Evolutionary conservation across 805 yeast species (phyloP), one percentile per base, ranked within the genome.

Genomic region (Teunomyces kruisii): DNA sequence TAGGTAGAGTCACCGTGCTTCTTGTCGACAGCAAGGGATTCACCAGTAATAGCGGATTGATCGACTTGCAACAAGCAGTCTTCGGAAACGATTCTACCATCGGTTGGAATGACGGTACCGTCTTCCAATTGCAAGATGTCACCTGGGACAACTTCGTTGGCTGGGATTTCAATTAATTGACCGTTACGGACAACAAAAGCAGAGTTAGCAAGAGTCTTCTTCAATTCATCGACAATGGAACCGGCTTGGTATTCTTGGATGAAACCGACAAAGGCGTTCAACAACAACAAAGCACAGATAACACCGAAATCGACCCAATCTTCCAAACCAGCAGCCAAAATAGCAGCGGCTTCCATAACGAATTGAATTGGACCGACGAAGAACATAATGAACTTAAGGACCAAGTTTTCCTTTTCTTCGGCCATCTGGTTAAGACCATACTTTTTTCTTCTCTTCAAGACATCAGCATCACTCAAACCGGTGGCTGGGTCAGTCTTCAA

Each of bases 251-350:
- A 91, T 75, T 90, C 97, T 79, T 90, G 97, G 59, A 88, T 79
- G 84, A 90, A 90, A 81, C 97, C 97, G 70, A 90, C 97, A 62
- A 76, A 74, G 54, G 97, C 97, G 75, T 90, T 90, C 68, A 90
- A 81, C 70, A 84, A 59, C 61, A 90, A 78, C 60, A 90, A 75
- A 74, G 86, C 97, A 72, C 88, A 83, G 68, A 90, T 90, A 69
- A 90, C 97, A 83, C 97, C 97, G 79, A 90, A 90, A 81, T 90
- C 97, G 65, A 90, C 96, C 97, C 97, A 90, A 78, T 91, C 97
- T 76, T 88, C 88, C 62, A 88, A 79, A 84, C 96, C 96, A 56
- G 96, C 96, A 65, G 96, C 96, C 70, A 88, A 77, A 55, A 88
- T 80, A 59, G 96, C 96, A 64, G 96, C 96, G 64, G 92, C 95